phyloP scores from a whole-genome alignment of 108 stramenopile species.

The Cyclotella baltica region DNA sequence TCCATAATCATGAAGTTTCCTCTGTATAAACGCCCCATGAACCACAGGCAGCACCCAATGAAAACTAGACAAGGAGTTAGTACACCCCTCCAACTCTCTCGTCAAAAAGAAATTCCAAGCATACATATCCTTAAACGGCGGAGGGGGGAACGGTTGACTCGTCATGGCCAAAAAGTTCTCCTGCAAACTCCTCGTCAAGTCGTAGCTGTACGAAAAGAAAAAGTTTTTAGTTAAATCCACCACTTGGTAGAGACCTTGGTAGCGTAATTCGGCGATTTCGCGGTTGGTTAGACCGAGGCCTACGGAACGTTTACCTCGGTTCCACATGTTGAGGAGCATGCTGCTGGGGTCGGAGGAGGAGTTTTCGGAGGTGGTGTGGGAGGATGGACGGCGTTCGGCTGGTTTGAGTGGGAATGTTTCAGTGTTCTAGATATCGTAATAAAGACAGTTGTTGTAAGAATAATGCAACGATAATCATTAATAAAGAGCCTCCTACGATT shows the following conservation, averaged over 20 bases:
- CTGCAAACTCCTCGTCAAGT: constrained; percentile 93
- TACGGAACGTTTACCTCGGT: constrained; percentile 87
- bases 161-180: constrained; percentile 92
- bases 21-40: constrained; percentile 95
- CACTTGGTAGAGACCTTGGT: constrained; percentile 95
- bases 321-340: constrained; percentile 90
- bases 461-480: neutral
- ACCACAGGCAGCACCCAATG: constrained; percentile 93
- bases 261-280: constrained; percentile 92
- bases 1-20: constrained; percentile 91
- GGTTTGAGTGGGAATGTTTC: constrained; percentile 92
- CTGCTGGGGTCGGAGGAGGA: constrained; percentile 72
- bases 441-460: neutral
- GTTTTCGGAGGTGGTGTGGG: constrained; percentile 29
- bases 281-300: constrained; percentile 83
- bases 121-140: constrained; percentile 94
- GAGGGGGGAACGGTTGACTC: constrained; percentile 79
- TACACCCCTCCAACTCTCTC: constrained; percentile 86
- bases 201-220: constrained; percentile 96
- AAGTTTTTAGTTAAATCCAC: constrained; percentile 97
- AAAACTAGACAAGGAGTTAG: constrained; percentile 81
- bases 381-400: constrained; percentile 57
- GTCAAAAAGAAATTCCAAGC: constrained; percentile 94
- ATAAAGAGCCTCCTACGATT: constrained; percentile 13
- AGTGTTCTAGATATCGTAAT: constrained; percentile 46